These are phyloP conservation scores for Mortierella sp. DNA, from an alignment of 371 early-diverging fungal genomes.

Conservation along the genomic window DNA sequence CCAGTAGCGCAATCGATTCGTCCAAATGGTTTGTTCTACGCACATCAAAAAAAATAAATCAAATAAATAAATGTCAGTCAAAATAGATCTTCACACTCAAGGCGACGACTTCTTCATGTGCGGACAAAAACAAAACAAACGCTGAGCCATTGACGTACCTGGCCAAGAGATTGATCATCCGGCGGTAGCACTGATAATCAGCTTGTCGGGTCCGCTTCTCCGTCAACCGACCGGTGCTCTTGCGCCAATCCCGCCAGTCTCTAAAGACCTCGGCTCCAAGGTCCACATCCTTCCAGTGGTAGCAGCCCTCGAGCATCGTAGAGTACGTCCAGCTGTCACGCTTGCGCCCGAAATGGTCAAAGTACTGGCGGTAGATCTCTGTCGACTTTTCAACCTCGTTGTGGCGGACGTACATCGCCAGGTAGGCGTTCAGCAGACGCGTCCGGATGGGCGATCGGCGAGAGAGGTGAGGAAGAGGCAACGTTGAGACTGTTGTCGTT, in stretches of 20 bases:
- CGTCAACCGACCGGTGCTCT: constrained; percentile 63
- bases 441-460: constrained; percentile 60
- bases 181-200: constrained; percentile 39
- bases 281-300: constrained; percentile 60
- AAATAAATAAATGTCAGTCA: background rate
- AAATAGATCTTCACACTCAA: background rate
- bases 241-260: constrained; percentile 53
- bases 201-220: constrained; percentile 57
- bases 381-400: constrained; percentile 62
- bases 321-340: constrained; percentile 72
- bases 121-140: background rate
- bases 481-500: background rate
- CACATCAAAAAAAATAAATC: background rate
- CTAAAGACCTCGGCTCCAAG: constrained; percentile 66
- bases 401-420: constrained; percentile 70
- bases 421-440: constrained; percentile 70
- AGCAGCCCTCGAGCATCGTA: constrained; percentile 64
- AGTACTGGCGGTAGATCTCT: constrained; percentile 63
- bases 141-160: constrained; percentile 17
- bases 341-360: constrained; percentile 58
- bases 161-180: constrained; percentile 50
- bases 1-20: constrained; percentile 45
- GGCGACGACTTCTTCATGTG: no score
- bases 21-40: constrained; percentile 48
- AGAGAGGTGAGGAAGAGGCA: constrained; percentile 39